phyloP scores from a whole-genome alignment of 1,139 yeast genomes.

The Arxiozyma bovina region DNA sequence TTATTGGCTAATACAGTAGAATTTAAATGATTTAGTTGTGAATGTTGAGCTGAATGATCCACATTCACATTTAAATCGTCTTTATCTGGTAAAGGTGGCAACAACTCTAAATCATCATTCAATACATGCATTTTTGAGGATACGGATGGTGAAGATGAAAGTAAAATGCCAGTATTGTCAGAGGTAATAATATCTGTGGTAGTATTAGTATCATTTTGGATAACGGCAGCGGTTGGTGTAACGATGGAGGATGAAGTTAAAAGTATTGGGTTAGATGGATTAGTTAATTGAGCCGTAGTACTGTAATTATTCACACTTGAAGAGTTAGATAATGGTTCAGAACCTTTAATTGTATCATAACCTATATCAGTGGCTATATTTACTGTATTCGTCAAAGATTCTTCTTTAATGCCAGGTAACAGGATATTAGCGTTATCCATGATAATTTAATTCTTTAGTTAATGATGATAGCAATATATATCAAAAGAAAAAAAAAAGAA shows the following conservation, averaged over 20 bases:
- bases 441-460: too few species aligned
- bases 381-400: conserved; percentile 9
- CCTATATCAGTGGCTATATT: not conserved
- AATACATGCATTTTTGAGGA: not conserved
- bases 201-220: not conserved
- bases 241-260: not conserved
- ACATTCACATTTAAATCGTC: conserved; percentile 7
- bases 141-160: not conserved
- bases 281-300: not conserved
- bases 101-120: conserved; percentile 17
- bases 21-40: not conserved
- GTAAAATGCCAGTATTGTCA: not conserved
- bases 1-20: not conserved
- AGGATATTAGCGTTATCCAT: conserved; percentile 5
- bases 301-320: not conserved
- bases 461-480: not conserved
- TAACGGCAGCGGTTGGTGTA: not conserved
- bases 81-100: conserved; percentile 27
- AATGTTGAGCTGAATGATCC: not conserved
- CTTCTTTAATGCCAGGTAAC: conserved; percentile 24
- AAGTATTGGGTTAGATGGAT: not conserved
- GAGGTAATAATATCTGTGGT: not conserved
- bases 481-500: not conserved
- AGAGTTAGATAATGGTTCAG: not conserved
- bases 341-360: not conserved